A percentile compares a stretch with the other conserved stretches of the same genome.
These are phyloP conservation scores for Lonicera japonica DNA, from an alignment of 129 eudicot genomes.

Conservation along the genomic window DNA sequence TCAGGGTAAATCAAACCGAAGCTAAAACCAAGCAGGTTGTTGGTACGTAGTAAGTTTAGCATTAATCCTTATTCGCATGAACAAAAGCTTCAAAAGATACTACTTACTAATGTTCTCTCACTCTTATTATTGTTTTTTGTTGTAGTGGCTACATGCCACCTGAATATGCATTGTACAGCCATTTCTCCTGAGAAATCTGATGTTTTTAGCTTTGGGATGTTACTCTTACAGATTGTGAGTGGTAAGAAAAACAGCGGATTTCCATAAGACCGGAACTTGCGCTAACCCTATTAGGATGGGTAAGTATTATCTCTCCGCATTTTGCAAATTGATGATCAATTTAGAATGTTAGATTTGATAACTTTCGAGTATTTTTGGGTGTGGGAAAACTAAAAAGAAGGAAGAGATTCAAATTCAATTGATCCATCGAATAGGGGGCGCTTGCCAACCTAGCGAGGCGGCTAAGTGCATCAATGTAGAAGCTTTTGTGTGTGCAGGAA, in stretches of 20 bases:
- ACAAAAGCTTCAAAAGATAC: no score
- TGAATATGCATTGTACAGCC: background rate
- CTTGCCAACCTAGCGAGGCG: background rate
- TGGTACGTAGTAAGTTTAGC: background rate
- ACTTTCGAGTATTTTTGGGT: background rate
- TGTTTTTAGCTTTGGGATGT: background rate
- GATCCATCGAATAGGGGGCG: slow-evolving; percentile 1
- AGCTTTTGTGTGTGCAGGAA: background rate
- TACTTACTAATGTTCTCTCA: no score
- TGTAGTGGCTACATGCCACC: slow-evolving; percentile 6
- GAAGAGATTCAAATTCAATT: background rate
- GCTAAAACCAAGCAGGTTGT: slow-evolving; percentile 2
- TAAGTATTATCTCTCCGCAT: background rate
- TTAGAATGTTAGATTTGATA: no score
- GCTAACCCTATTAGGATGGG: slow-evolving; percentile 1
- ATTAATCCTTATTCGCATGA: no score
- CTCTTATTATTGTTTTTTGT: background rate
- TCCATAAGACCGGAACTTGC: background rate
- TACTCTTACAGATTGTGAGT: slow-evolving; percentile 1
- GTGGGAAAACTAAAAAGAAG: slow-evolving; percentile 4
- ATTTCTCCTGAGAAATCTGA: slow-evolving; percentile 3
- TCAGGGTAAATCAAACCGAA: background rate
- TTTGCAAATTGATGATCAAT: background rate
- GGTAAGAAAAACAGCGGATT: background rate
- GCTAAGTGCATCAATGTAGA: background rate